Evolutionary conservation across 1,139 yeast species (phyloP).

Genomic region (Pichia sp.): DNA sequence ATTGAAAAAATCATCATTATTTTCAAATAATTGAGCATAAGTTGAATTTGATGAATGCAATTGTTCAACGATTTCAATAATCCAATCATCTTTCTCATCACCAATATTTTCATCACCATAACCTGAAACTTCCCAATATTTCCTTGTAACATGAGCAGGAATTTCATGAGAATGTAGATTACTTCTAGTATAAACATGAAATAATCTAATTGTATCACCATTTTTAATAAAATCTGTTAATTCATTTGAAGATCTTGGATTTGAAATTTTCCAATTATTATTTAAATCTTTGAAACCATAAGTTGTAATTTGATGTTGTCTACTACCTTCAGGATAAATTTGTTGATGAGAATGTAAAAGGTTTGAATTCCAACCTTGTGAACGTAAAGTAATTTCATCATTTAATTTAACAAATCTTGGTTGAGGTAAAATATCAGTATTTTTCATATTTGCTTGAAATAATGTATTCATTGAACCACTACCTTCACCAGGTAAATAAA

Average conservation of each 20-base stretch:
- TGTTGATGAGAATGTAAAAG: constrained; percentile 66
- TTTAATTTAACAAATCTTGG: constrained; percentile 60
- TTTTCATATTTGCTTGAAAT: constrained; percentile 59
- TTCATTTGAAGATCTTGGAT: constrained; percentile 28
- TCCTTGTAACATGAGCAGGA: constrained; percentile 40
- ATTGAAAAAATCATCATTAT: constrained; percentile 25
- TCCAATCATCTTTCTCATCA: constrained; percentile 67
- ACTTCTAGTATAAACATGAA: constrained; percentile 45
- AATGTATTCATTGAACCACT: constrained; percentile 67
- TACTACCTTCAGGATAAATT: constrained; percentile 63
- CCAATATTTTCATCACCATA: constrained; percentile 51
- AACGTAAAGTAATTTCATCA: constrained; percentile 56
- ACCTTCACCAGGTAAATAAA: constrained; percentile 74
- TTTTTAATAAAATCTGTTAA: constrained; percentile 28
- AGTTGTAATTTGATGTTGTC: constrained; percentile 69
- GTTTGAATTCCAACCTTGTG: constrained; percentile 68
- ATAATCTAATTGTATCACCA: constrained; percentile 50
- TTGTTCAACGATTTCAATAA: constrained; percentile 56
- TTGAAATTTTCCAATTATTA: constrained; percentile 54
- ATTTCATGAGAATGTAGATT: constrained; percentile 60
- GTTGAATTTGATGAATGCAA: constrained; percentile 42
- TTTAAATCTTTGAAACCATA: constrained; percentile 68
- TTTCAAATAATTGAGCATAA: constrained; percentile 34
- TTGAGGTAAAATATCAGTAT: constrained; percentile 41
- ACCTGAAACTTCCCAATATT: constrained; percentile 56